Evolutionary conservation across 345 rosid genomes (phyloP).

Genomic region (Eucalyptus tenuipes): DNA sequence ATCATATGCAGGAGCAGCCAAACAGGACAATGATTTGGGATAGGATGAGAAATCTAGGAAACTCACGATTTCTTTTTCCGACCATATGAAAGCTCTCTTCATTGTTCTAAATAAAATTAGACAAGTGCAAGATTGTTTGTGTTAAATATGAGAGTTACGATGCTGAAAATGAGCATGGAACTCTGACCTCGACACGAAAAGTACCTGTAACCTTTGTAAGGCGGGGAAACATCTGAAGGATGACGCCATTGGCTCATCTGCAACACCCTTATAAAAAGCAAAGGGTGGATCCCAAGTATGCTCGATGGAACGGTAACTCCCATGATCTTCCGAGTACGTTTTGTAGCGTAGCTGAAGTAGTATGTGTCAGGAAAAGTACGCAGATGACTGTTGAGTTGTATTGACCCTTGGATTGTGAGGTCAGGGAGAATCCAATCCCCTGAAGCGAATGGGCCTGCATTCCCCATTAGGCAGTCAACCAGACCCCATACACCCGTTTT

Average conservation of each 20-base stretch:
- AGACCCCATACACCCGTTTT: conserved; percentile 62
- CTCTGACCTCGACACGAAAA: not conserved
- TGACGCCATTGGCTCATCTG: conserved; percentile 83
- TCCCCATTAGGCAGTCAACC: conserved; percentile 58
- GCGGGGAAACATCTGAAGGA: conserved; percentile 52
- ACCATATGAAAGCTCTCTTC: not conserved
- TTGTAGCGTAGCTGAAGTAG: conserved; percentile 94
- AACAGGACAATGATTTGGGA: not conserved
- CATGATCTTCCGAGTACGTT: conserved; percentile 45
- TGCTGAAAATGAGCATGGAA: not conserved
- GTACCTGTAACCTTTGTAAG: conserved; percentile 90
- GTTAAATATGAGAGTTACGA: not conserved
- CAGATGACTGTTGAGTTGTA: conserved; percentile 39
- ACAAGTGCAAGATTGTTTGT: not conserved
- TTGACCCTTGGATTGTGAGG: conserved; percentile 87
- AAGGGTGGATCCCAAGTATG: conserved; percentile 67
- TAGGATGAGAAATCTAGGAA: not conserved
- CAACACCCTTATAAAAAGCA: conserved; percentile 72
- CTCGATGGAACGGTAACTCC: conserved; percentile 73
- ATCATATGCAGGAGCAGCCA: not conserved
- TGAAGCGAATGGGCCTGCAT: conserved; percentile 73
- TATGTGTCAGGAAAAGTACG: conserved; percentile 66
- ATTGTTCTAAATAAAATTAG: not conserved
- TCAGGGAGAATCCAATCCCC: conserved; percentile 97
- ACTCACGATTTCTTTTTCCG: not conserved